These are phyloP conservation scores for Trichophyton rubrum DNA, from an alignment of 2,329 filamentous ascomycete genomes.

Conservation along the genomic window DNA sequence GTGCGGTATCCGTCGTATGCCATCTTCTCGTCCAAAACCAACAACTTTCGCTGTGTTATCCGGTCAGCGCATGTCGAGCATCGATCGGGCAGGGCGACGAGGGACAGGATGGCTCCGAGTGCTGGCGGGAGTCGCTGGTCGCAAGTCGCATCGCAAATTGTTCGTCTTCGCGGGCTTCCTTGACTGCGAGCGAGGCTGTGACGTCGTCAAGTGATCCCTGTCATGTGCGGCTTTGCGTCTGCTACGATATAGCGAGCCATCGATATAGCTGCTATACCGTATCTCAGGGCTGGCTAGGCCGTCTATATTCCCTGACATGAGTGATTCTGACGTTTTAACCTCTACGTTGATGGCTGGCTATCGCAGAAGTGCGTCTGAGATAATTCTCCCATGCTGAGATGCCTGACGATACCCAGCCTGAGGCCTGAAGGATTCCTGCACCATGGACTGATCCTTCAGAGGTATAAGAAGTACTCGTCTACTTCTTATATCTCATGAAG, in stretches of 20 bases:
- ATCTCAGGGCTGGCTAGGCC: too few relatives aligned
- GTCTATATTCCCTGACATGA: too few relatives aligned
- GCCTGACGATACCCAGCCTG: too few relatives aligned
- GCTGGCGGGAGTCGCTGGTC: background rate
- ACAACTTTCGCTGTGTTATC: background rate
- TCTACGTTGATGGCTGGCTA: too few relatives aligned
- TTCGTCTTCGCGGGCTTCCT: background rate
- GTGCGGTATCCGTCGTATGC: slow-evolving; percentile 33
- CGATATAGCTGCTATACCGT: background rate
- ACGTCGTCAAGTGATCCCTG: background rate
- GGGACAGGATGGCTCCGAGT: background rate
- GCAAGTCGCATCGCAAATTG: background rate
- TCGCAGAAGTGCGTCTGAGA: too few relatives aligned
- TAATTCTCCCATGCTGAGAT: too few relatives aligned
- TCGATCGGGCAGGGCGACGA: background rate
- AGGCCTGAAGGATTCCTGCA: background rate
- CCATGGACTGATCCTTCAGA: background rate
- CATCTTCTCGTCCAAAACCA: slow-evolving; percentile 20
- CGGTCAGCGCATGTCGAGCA: background rate
- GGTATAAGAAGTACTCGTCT: background rate
- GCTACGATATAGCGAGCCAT: background rate
- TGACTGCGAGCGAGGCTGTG: background rate
- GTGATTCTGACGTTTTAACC: too few relatives aligned
- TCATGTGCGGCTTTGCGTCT: background rate
- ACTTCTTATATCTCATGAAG: background rate